These are phyloP conservation scores for Platanthera zijinensis DNA, from an alignment of 106 monocot genomes.

Conservation along the genomic window DNA sequence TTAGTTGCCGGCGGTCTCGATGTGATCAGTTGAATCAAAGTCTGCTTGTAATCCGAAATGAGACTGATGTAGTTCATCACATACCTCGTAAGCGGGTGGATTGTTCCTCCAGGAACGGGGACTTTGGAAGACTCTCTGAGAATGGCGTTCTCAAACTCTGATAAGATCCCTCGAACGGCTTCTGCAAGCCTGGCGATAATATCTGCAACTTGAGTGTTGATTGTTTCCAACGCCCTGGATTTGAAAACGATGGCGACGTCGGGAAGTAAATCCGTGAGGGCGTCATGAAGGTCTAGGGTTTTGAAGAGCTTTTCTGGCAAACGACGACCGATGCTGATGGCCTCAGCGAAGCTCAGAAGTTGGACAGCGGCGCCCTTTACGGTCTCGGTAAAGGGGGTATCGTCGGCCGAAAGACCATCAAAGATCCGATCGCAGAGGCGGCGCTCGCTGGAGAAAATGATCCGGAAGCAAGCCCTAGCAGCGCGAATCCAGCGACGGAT, in stretches of 20 bases:
- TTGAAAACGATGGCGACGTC: slow-evolving; percentile 40
- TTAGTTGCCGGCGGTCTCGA: slow-evolving; percentile 31
- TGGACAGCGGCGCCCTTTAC: slow-evolving; percentile 51
- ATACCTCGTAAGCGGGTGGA: slow-evolving; percentile 86
- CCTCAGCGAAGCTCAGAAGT: slow-evolving; percentile 59
- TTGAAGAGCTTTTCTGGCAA: slow-evolving; percentile 80
- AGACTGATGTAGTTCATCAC: slow-evolving; percentile 92
- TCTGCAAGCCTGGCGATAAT: slow-evolving; percentile 64
- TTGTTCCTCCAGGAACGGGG: slow-evolving; percentile 78
- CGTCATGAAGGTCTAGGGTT: slow-evolving; percentile 60
- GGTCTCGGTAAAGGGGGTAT: slow-evolving; percentile 44
- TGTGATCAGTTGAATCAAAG: slow-evolving; percentile 54
- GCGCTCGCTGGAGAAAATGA: slow-evolving; percentile 63
- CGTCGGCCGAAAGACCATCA: slow-evolving; percentile 16
- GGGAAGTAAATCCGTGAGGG: slow-evolving; percentile 45
- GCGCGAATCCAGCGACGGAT: slow-evolving; percentile 87
- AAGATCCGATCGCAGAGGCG: slow-evolving; percentile 41
- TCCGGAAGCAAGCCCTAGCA: slow-evolving; percentile 42
- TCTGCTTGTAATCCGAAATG: slow-evolving; percentile 72
- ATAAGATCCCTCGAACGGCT: slow-evolving; percentile 73
- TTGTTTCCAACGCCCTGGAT: slow-evolving; percentile 33
- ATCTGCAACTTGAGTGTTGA: slow-evolving; percentile 50
- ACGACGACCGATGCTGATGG: slow-evolving; percentile 57
- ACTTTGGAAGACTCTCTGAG: slow-evolving; percentile 46
- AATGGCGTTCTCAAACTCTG: slow-evolving; percentile 90